phyloP scores from a whole-genome alignment of 805 yeast genomes.

The Diddensiella transvaalensis region DNA sequence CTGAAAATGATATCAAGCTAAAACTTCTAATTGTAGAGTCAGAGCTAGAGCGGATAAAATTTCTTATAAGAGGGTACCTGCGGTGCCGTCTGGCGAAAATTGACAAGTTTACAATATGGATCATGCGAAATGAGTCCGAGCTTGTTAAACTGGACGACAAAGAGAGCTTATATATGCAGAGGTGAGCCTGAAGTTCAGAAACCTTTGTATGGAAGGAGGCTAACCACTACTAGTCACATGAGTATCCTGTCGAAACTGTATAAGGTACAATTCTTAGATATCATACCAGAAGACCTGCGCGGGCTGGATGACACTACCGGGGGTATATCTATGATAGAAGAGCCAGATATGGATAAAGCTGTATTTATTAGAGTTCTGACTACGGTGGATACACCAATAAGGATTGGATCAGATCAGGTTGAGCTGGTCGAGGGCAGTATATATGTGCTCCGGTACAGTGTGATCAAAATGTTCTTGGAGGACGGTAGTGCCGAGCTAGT shows the following conservation, averaged over 20 bases:
- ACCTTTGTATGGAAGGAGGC: not conserved
- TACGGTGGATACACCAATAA: conserved; percentile 39
- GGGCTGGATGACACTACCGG: conserved; percentile 73
- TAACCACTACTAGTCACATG: conserved; percentile 54
- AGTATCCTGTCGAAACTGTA: conserved; percentile 61
- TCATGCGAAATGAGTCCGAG: conserved; percentile 44
- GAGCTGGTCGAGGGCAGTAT: conserved; percentile 62
- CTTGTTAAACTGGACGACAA: conserved; percentile 47
- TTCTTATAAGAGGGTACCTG: conserved; percentile 72
- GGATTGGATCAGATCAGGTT: conserved; percentile 46
- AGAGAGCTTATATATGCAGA: conserved; percentile 64
- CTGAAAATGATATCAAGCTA: conserved; percentile 56
- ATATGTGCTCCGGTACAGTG: conserved; percentile 68
- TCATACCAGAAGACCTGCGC: conserved; percentile 65
- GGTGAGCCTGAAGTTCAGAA: conserved; percentile 21
- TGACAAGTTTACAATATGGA: conserved; percentile 62
- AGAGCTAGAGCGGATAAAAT: conserved; percentile 84
- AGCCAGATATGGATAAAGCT: conserved; percentile 71
- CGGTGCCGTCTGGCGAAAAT: conserved; percentile 71
- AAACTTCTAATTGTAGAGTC: conserved; percentile 83
- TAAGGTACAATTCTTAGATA: conserved; percentile 59
- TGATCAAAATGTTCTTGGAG: conserved; percentile 40
- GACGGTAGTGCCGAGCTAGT: conserved; percentile 44
- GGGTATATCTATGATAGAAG: conserved; percentile 58
- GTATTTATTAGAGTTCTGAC: conserved; percentile 65